Evolutionary conservation across 2,329 filamentous ascomycete genomes (phyloP).

Genomic region (Aspergillus bombycis): DNA sequence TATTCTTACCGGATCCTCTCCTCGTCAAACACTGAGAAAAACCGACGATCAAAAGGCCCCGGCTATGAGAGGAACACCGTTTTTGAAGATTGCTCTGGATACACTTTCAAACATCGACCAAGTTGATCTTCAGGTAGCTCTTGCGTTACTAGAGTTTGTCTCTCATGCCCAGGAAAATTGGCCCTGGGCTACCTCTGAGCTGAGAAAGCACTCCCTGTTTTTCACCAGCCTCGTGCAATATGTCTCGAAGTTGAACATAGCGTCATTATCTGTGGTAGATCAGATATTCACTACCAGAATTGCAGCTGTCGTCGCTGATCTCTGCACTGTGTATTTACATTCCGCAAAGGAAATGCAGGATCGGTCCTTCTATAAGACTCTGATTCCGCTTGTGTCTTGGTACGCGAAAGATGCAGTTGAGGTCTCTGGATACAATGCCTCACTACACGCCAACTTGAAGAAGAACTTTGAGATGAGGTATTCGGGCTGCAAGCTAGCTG

Average conservation of each 20-base stretch:
- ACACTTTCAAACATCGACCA: conserved; percentile 68
- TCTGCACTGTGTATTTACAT: conserved; percentile 88
- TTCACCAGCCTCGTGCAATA: conserved; percentile 73
- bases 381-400: conserved; percentile 77
- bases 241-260: conserved; percentile 62
- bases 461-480: conserved; percentile 84
- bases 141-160: conserved; percentile 83
- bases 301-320: conserved; percentile 81
- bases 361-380: conserved; percentile 66
- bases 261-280: conserved; percentile 50
- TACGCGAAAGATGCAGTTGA: conserved; percentile 76
- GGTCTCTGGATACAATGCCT: conserved; percentile 82
- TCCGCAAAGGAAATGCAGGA: conserved; percentile 77
- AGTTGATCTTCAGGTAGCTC: conserved; percentile 66
- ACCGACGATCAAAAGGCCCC: conserved; percentile 53
- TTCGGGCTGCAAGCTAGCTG: conserved; percentile 69
- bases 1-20: conserved; percentile 83
- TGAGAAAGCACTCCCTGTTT: conserved; percentile 74
- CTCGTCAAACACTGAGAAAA: conserved; percentile 69
- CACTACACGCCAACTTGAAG: conserved; percentile 81
- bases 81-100: conserved; percentile 74
- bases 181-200: conserved; percentile 86
- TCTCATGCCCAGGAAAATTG: conserved; percentile 89
- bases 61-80: conserved; percentile 60
- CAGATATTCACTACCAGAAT: conserved; percentile 67